Evolutionary conservation across 2,329 filamentous ascomycete species (phyloP), one percentile per base, ranked within the genome.

Genomic region (Corniculantispora saksenae): DNA sequence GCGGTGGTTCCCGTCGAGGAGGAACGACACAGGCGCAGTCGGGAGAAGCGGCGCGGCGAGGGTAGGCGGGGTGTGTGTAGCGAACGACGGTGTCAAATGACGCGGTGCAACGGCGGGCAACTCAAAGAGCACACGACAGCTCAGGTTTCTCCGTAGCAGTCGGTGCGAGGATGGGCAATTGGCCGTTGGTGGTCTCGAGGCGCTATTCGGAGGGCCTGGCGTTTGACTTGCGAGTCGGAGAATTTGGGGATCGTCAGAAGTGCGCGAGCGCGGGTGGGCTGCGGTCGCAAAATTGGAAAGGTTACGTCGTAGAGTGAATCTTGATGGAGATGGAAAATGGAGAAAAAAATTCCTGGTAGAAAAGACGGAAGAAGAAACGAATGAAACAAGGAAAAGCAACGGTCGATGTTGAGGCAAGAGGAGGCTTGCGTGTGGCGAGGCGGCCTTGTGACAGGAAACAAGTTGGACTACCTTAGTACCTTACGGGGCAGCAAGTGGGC

Each of bases 391-490:
- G 38, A 63, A 57, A 63, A 47, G 53, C 45, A 63, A 57, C 32
- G 54, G 54, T 58, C 45, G 53, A 45, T 61, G 61, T 40, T 45
- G 45, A 63, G 61, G 61, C 61, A 63, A 63, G 61, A 63, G 54
- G 45, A 63, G 54, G 54, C 61, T 58, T 63, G 61, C 53, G 61
- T 43, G 61, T 63, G 60, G 60, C 60, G 61, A 51, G 61, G n/a
- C 51, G 61, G 45, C 61, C 61, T 63, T 63, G 61, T 63, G 61
- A 63, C 60, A 63, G 60, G 60, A 63, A 61, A 63, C 60, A 38
- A 48, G 60, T n/a, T n/a, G n/a, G n/a, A n/a, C n/a, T n/a, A n/a
- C n/a, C n/a, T n/a, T n/a, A n/a, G n/a, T n/a, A n/a, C n/a, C n/a
- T 40, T 40, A 63, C 21, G 60, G 60, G 60, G 51, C 51, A 48